Base-by-base conservation (phyloP, 805 yeast genomes). In the Candida sakaeoensis region DNA sequence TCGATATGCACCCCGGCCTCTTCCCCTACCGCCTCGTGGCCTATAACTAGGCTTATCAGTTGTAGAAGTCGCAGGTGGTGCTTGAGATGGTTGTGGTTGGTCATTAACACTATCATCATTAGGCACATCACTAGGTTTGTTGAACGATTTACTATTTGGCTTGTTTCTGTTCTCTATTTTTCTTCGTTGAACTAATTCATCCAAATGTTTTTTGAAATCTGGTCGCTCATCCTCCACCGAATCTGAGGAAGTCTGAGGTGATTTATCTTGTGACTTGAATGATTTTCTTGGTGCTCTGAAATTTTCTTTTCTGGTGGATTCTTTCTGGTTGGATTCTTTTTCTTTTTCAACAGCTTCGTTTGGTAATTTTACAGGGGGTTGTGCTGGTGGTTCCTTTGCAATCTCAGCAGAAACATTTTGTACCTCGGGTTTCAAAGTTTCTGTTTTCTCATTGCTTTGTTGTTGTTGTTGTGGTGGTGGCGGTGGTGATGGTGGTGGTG, bases 191-290 rank as follows among this genome's bases (percentile, higher is more conserved):
- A 53, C 57, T 25, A 62, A 46, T 24, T 62, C 65, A 35, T 45
- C 52, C 33, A 60, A 52, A 16, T 23, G 19, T 35, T 58, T 59
- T 38, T 58, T 61, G 50, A 61, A 62, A 41, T 63, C 51, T 2
- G 66, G 67, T 24, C 66, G 44, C 39, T 36, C 44, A 19, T 41
- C 47, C n/a, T n/a, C n/a, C n/a, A n/a, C n/a, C n/a, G n/a, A n/a
- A 37, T 26, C 7, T 27, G 15, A n/a, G 8, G 9, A 27, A 12
- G 31, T n/a, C n/a, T n/a, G n/a, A n/a, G n/a, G n/a, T n/a, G n/a
- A n/a, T n/a, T n/a, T n/a, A n/a, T n/a, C n/a, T n/a, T n/a, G 26
- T 23, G 10, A 23, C 26, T 21, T 21, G 24, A 21, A 21, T 7
- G 24, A 21, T 21, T 21, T 9, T 7, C 24, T 21, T 21, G 24